Conservation (phyloP, 305 asterid species). For the Plantago lanceolata region DNA sequence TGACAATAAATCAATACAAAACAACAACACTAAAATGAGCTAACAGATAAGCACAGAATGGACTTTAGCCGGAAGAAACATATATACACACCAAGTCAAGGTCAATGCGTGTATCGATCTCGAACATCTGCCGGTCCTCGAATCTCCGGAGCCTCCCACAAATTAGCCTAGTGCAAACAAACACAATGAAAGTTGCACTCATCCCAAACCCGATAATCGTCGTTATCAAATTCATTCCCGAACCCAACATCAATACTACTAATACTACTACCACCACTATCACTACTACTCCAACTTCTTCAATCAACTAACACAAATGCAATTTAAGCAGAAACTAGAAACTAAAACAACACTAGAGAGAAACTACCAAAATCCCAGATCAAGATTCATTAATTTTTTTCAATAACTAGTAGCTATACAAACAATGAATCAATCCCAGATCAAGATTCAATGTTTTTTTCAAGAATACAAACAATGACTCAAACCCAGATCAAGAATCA, state of each 20-base stretch:
- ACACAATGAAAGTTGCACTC: slow-evolving; percentile 91
- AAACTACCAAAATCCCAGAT: slow-evolving; percentile 36
- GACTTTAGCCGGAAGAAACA: not conserved
- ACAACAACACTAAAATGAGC: not conserved
- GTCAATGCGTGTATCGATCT: slow-evolving; percentile 63
- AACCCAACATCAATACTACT: too few species aligned
- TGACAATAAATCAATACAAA: not conserved
- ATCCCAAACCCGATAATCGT: slow-evolving; percentile 86
- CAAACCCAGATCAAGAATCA: too few species aligned
- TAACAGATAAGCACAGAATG: not conserved
- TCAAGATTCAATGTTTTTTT: too few species aligned
- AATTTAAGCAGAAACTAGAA: not conserved
- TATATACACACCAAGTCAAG: slow-evolving; percentile 62
- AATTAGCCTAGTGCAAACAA: slow-evolving; percentile 74
- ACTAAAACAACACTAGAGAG: not conserved
- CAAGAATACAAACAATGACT: not conserved
- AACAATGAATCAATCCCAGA: slow-evolving; percentile 26
- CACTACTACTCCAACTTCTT: slow-evolving; percentile 26
- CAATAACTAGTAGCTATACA: slow-evolving; percentile 11
- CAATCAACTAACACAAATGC: slow-evolving; percentile 14
- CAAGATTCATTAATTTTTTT: slow-evolving; percentile 31
- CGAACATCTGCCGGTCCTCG: slow-evolving; percentile 63
- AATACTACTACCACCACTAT: slow-evolving; percentile 13
- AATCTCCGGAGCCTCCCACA: slow-evolving; percentile 66
- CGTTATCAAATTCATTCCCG: slow-evolving; percentile 76